Percentiles rank a stretch among this genome's conserved stretches.
Evolutionary conservation across 768 basidiomycete species (phyloP).

Genomic region (Collybia nuda): DNA sequence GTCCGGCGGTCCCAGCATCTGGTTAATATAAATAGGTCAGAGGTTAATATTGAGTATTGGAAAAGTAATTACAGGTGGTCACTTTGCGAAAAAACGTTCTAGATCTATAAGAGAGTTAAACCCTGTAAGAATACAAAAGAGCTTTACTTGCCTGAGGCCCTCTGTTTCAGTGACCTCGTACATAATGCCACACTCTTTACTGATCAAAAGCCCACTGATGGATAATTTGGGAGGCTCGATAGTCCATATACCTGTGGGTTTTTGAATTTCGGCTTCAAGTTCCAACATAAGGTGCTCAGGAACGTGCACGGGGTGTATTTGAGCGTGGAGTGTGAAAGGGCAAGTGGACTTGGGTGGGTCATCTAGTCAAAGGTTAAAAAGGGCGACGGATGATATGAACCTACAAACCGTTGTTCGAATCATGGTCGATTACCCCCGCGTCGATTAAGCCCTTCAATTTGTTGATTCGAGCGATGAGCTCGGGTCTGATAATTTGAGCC

Average conservation of each 20-base stretch:
- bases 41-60: neutral
- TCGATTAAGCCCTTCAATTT: slow-evolving; percentile 66
- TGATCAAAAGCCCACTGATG: slow-evolving; percentile 67
- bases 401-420: slow-evolving; percentile 32
- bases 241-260: slow-evolving; percentile 72
- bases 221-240: slow-evolving; percentile 52
- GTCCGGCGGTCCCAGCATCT: slow-evolving; percentile 74
- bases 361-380: slow-evolving; percentile 30
- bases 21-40: neutral
- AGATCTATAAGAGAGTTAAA: slow-evolving; percentile 32
- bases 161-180: slow-evolving; percentile 64
- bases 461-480: slow-evolving; percentile 56
- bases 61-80: slow-evolving; percentile 50
- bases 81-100: slow-evolving; percentile 74
- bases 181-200: slow-evolving; percentile 78
- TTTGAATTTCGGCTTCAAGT: slow-evolving; percentile 71
- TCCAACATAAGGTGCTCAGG: slow-evolving; percentile 61
- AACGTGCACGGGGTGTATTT: slow-evolving; percentile 55
- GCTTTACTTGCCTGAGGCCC: slow-evolving; percentile 59
- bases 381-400: neutral
- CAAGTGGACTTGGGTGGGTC: slow-evolving; percentile 53
- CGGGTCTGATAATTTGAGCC: slow-evolving; percentile 54
- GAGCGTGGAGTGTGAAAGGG: slow-evolving; percentile 65
- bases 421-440: slow-evolving; percentile 59
- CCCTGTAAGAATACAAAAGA: neutral